These are phyloP conservation scores for Candida corydali DNA, from an alignment of 805 yeast genomes.

Conservation along the genomic window DNA sequence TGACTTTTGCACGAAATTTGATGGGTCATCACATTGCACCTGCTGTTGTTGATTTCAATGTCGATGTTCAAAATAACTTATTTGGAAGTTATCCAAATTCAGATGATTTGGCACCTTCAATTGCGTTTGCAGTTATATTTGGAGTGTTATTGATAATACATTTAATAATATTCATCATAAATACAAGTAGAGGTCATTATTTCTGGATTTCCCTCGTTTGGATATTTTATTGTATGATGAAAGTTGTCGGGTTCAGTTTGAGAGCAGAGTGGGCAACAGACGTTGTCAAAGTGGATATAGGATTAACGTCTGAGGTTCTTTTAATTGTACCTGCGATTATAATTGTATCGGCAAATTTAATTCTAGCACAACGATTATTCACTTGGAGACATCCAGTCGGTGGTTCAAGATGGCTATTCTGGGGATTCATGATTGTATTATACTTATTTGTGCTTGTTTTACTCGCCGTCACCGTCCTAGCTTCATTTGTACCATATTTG, in stretches of 20 bases:
- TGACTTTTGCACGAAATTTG: constrained; percentile 22
- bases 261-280: constrained; percentile 57
- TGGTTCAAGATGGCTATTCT: constrained; percentile 50
- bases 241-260: constrained; percentile 55
- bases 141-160: constrained; percentile 44
- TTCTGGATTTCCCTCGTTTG: constrained; percentile 54
- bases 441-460: constrained; percentile 53
- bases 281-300: constrained; percentile 40
- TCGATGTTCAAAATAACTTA: constrained; percentile 42
- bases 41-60: constrained; percentile 29
- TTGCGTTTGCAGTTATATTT: constrained; percentile 52
- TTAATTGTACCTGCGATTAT: constrained; percentile 52
- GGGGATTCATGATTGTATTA: constrained; percentile 44
- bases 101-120: constrained; percentile 55
- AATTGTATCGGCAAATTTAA: constrained; percentile 53
- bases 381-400: constrained; percentile 75
- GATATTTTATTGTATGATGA: constrained; percentile 45
- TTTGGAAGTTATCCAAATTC: constrained; percentile 62
- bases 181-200: constrained; percentile 53
- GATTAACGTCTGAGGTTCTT: constrained; percentile 56
- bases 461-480: constrained; percentile 59
- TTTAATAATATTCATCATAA: constrained; percentile 42
- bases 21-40: constrained; percentile 38
- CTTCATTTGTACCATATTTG: constrained; percentile 59
- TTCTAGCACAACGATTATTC: constrained; percentile 67